phyloP scores from a whole-genome alignment of 805 yeast species.

The Kodamaea fukazawae region DNA sequence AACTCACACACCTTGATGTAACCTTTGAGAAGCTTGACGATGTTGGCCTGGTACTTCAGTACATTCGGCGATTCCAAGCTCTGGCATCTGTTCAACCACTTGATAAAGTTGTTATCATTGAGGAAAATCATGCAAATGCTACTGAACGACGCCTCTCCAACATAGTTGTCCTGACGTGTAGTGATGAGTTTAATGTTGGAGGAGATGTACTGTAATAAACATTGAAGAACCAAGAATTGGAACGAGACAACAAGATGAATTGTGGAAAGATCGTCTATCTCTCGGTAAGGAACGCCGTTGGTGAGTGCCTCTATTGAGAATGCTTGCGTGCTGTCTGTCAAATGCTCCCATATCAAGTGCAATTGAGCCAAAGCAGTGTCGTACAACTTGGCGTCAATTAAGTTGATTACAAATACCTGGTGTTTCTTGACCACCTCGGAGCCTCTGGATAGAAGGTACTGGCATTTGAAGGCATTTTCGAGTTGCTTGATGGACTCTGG shows the following conservation, averaged over 20 bases:
- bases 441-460: slow-evolving; percentile 14
- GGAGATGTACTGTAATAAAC: slow-evolving; percentile 22
- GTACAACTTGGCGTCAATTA: slow-evolving; percentile 18
- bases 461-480: slow-evolving; percentile 15
- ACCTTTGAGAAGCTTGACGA: slow-evolving; percentile 25
- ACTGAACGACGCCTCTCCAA: slow-evolving; percentile 12
- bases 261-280: background rate
- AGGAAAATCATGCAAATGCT: slow-evolving; percentile 18
- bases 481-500: too few species aligned
- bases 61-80: slow-evolving; percentile 7
- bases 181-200: slow-evolving; percentile 14
- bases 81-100: slow-evolving; percentile 21
- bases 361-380: slow-evolving; percentile 14
- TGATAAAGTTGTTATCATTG: slow-evolving; percentile 16
- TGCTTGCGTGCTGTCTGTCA: background rate
- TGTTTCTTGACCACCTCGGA: slow-evolving; percentile 21
- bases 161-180: slow-evolving; percentile 10
- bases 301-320: slow-evolving; percentile 1
- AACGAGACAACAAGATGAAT: slow-evolving; percentile 15
- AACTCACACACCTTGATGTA: slow-evolving; percentile 19
- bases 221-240: slow-evolving; percentile 29
- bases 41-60: slow-evolving; percentile 20
- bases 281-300: slow-evolving; percentile 3
- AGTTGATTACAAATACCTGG: slow-evolving; percentile 25
- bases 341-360: background rate